A percentile compares a stretch with the other conserved stretches of the same genome.
Evolutionary conservation across 805 yeast genomes (phyloP).

Genomic region (Candida verbasci): DNA sequence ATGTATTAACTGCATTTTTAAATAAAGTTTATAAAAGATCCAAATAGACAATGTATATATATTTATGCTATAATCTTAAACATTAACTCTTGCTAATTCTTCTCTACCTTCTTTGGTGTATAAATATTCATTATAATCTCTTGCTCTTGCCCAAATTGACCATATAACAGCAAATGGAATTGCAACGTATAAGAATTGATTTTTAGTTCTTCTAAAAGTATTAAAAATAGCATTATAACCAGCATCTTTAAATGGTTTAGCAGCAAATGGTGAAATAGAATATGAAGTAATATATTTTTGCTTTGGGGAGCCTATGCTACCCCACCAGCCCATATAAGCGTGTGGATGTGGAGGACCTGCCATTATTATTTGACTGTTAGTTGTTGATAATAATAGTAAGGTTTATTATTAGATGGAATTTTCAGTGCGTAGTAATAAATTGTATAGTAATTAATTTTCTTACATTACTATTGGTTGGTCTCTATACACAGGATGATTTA

Average conservation of each 20-base stretch:
- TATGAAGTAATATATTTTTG: slow-evolving; percentile 85
- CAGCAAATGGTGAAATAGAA: slow-evolving; percentile 91
- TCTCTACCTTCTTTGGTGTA: slow-evolving; percentile 98
- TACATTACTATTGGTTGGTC: slow-evolving; percentile 6
- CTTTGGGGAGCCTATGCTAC: slow-evolving; percentile 78
- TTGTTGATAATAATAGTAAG: neutral
- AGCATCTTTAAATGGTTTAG: slow-evolving; percentile 85
- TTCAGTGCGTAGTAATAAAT: too few species aligned
- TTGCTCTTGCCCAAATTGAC: slow-evolving; percentile 82
- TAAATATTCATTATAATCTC: slow-evolving; percentile 87
- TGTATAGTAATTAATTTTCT: too few species aligned
- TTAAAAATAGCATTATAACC: slow-evolving; percentile 85
- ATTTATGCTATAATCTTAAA: slow-evolving; percentile 14
- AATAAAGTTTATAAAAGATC: slow-evolving; percentile 91
- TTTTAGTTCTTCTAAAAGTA: slow-evolving; percentile 87
- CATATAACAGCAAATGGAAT: slow-evolving; percentile 79
- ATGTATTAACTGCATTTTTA: slow-evolving; percentile 80
- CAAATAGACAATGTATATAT: slow-evolving; percentile 44
- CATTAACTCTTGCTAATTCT: slow-evolving; percentile 72
- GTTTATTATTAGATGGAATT: neutral
- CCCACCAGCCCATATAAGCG: slow-evolving; percentile 98
- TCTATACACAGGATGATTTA: slow-evolving; percentile 6
- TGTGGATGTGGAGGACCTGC: slow-evolving; percentile 46
- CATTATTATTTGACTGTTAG: slow-evolving; percentile 13
- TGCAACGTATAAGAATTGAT: slow-evolving; percentile 73